Conservation (phyloP, 106 monocot species). For the Allium fistulosum region DNA sequence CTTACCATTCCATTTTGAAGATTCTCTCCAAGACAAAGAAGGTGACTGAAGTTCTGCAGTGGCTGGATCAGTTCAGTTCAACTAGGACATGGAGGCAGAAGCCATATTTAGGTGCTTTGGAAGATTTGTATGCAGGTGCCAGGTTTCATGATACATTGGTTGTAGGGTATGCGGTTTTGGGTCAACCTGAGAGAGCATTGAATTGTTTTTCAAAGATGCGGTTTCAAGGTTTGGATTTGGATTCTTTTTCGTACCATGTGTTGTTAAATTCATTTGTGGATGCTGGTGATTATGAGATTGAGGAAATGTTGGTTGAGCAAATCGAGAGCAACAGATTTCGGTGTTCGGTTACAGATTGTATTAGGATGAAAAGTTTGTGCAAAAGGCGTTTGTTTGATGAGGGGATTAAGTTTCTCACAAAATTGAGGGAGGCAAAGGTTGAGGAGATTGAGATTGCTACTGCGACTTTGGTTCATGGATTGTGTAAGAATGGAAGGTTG, state of each 20-base stretch:
- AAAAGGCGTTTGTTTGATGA: conserved; percentile 36
- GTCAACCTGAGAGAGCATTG: conserved; percentile 52
- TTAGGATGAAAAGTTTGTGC: conserved; percentile 64
- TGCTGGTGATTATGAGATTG: conserved; percentile 45
- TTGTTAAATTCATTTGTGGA: conserved; percentile 81
- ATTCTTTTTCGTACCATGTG: conserved; percentile 56
- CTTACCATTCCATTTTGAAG: conserved; percentile 64
- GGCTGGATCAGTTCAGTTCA: conserved; percentile 48
- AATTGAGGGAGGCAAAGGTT: not conserved
- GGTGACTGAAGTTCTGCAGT: conserved; percentile 40
- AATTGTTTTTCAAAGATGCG: conserved; percentile 54
- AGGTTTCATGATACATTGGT: conserved; percentile 66
- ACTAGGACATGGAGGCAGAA: not conserved
- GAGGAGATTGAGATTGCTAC: conserved; percentile 5
- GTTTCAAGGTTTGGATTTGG: conserved; percentile 72
- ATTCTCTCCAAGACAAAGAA: conserved; percentile 33
- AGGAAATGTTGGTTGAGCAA: conserved; percentile 32
- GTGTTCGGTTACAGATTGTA: conserved; percentile 40
- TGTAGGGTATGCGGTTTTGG: conserved; percentile 62
- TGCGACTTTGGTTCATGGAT: conserved; percentile 34
- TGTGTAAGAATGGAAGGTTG: conserved; percentile 47
- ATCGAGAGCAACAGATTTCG: conserved; percentile 24
- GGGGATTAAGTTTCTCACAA: conserved; percentile 12
- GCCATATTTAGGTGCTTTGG: not conserved
- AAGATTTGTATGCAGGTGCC: not conserved